phyloP scores from a whole-genome alignment of 805 yeast species.

The Nakazawaea pomicola region DNA sequence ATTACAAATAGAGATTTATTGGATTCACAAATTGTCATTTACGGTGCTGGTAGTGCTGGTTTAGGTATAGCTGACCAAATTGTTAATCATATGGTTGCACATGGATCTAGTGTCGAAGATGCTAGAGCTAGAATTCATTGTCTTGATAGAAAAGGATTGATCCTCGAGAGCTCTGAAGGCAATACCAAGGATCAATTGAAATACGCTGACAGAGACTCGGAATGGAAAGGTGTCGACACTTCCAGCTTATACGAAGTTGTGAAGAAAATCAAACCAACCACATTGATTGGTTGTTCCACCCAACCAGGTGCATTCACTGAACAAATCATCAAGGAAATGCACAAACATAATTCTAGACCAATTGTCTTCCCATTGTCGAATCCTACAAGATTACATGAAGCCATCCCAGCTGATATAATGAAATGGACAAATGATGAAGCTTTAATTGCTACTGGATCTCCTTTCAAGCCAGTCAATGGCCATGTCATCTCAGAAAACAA shows the following conservation, averaged over 20 bases:
- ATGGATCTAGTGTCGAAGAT: constrained; percentile 69
- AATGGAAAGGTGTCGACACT: constrained; percentile 74
- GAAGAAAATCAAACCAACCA: constrained; percentile 74
- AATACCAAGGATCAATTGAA: constrained; percentile 52
- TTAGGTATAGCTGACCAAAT: constrained; percentile 95
- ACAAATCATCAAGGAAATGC: constrained; percentile 82
- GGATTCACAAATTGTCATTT: constrained; percentile 67
- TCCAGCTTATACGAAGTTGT: constrained; percentile 63
- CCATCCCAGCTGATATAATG: constrained; percentile 85
- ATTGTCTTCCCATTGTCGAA: constrained; percentile 93
- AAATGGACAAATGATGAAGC: constrained; percentile 91
- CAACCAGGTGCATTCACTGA: constrained; percentile 94
- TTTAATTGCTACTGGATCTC: constrained; percentile 94
- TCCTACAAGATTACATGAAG: constrained; percentile 94
- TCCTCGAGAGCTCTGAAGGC: constrained; percentile 50
- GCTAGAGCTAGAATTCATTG: constrained; percentile 73
- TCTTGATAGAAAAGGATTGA: constrained; percentile 82
- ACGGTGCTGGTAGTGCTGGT: constrained; percentile 98
- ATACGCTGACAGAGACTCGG: constrained; percentile 68
- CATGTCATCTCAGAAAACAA: constrained; percentile 89
- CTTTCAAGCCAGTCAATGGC: constrained; percentile 92
- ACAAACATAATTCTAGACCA: constrained; percentile 79
- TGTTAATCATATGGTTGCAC: constrained; percentile 77
- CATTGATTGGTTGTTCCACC: constrained; percentile 92
- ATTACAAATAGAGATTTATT: constrained; percentile 64